phyloP scores from a whole-genome alignment of 2,329 filamentous ascomycete species.

The Sarocladium oryzae region DNA sequence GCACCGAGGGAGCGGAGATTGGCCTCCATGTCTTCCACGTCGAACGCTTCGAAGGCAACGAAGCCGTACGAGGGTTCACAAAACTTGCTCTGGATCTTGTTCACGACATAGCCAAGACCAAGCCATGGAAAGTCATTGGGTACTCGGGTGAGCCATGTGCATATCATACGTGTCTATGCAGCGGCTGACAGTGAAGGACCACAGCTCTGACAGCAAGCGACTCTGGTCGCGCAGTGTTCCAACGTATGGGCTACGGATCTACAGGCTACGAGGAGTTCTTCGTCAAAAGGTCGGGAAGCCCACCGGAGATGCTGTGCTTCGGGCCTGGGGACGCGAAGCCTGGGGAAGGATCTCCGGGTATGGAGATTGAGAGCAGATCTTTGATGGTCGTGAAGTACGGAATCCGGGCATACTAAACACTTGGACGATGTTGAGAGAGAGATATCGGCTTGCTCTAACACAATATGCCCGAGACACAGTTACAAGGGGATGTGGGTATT shows the following conservation, averaged over 20 bases:
- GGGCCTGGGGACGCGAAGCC: background rate
- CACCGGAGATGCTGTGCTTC: background rate
- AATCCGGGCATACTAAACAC: background rate
- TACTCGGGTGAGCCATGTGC: conserved; percentile 3
- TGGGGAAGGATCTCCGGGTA: background rate
- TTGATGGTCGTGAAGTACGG: background rate
- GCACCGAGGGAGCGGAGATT: background rate
- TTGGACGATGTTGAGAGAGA: too few relatives aligned
- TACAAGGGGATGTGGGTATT: too few relatives aligned
- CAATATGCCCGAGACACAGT: too few relatives aligned
- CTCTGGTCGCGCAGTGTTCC: background rate
- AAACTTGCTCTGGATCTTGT: background rate
- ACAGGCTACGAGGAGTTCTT: conserved; percentile 6
- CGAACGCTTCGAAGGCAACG: background rate
- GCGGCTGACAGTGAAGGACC: background rate
- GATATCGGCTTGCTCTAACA: too few relatives aligned
- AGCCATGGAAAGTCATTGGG: conserved; percentile 2
- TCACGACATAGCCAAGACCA: background rate
- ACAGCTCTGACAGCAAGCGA: background rate
- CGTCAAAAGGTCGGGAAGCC: background rate
- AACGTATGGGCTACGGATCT: background rate
- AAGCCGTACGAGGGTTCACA: background rate
- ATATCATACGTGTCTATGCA: too few relatives aligned
- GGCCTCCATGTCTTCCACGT: conserved; percentile 8
- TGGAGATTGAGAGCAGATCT: background rate